Evolutionary conservation across 2,329 filamentous ascomycete genomes (phyloP).

Genomic region (Fusarium newnesense): DNA sequence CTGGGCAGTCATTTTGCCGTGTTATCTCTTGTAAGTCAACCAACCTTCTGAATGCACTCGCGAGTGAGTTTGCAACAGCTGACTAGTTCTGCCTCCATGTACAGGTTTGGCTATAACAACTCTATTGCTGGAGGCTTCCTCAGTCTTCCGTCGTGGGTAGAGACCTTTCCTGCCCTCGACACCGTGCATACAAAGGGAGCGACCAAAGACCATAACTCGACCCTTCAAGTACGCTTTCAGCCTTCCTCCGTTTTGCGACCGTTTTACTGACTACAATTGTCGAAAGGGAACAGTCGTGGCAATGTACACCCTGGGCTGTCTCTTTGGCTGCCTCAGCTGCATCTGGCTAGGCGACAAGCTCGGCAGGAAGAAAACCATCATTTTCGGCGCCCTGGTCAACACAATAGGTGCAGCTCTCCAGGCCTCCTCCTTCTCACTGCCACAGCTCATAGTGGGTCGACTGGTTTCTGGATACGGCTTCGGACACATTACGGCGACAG

Average conservation of each 20-base stretch:
- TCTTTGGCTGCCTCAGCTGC: not conserved
- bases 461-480: not conserved
- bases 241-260: rapidly evolving
- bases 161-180: slow-evolving; percentile 2
- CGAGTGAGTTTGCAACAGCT: not conserved
- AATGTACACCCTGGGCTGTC: not conserved
- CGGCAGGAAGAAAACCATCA: not conserved
- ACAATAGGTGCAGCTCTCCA: slow-evolving; percentile 1
- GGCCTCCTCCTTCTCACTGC: not conserved
- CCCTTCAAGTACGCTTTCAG: not conserved
- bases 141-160: not conserved
- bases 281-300: not conserved
- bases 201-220: not conserved
- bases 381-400: not conserved
- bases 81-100: rapidly evolving
- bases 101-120: not conserved
- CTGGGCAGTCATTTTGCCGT: not conserved
- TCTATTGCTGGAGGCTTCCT: slow-evolving; percentile 3
- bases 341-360: slow-evolving; percentile 8
- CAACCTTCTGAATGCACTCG: rapidly evolving
- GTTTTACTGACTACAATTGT: not conserved
- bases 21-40: not conserved
- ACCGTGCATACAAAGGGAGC: not conserved
- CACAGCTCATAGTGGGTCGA: slow-evolving; percentile 1
- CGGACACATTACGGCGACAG: not conserved